Conservation (phyloP, 208 protist genomes). For the Leishmania martiniquensis region DNA sequence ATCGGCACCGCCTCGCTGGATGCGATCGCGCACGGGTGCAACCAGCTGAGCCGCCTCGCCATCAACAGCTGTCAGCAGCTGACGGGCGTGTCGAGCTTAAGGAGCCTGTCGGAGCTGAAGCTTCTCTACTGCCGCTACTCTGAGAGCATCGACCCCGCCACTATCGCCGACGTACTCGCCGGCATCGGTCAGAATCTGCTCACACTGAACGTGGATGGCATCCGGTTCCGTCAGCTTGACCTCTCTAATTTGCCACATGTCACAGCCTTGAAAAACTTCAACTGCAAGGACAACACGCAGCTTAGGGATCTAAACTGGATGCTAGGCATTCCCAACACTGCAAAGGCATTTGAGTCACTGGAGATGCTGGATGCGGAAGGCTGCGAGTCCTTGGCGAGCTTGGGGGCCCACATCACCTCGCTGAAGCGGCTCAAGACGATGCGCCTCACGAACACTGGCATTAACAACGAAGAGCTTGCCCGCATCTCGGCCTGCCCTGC, state of each 20-base stretch:
- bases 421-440: constrained; percentile 51
- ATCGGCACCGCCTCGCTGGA: constrained; percentile 54
- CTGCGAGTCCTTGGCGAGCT: constrained; percentile 36
- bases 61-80: constrained; percentile 76
- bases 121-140: constrained; percentile 82
- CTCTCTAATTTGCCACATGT: constrained; percentile 29
- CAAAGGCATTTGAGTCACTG: constrained; percentile 32
- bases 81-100: constrained; percentile 44
- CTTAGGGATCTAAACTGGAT: constrained; percentile 49
- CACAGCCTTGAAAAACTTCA: constrained; percentile 66
- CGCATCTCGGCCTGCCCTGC: constrained; percentile 28
- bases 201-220: constrained; percentile 74
- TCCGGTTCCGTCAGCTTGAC: constrained; percentile 49
- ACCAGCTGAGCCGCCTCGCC: constrained; percentile 67
- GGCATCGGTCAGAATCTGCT: constrained; percentile 56
- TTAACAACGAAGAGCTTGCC: constrained; percentile 37
- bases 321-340: constrained; percentile 23
- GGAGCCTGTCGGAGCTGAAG: constrained; percentile 63
- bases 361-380: constrained; percentile 68
- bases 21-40: constrained; percentile 52
- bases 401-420: constrained; percentile 34
- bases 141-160: constrained; percentile 55
- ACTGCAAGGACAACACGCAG: constrained; percentile 67
- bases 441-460: constrained; percentile 45
- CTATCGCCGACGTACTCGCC: constrained; percentile 45